Evolutionary conservation across 2,329 filamentous ascomycete species (phyloP).

Genomic region (Neofusicoccum parvum): DNA sequence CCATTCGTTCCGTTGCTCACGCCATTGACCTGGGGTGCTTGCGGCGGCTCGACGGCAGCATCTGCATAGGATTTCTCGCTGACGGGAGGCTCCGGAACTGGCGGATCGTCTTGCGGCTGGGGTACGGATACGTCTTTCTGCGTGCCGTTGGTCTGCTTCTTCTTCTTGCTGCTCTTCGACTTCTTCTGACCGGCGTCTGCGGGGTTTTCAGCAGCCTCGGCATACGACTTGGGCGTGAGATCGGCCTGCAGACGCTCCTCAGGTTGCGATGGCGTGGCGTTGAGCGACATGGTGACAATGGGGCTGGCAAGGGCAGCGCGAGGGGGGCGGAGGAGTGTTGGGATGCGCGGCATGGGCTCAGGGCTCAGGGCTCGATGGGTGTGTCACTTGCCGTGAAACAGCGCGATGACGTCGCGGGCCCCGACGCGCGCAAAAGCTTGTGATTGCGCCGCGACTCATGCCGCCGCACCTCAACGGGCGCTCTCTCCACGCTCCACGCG

Average conservation of each 20-base stretch:
- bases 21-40: constrained; percentile 6
- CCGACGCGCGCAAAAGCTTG: constrained; percentile 3
- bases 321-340: constrained; percentile 18
- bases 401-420: constrained; percentile 14
- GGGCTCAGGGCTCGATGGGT: neutral
- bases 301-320: constrained; percentile 5
- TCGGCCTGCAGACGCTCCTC: constrained; percentile 41
- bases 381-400: constrained; percentile 12
- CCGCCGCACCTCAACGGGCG: neutral
- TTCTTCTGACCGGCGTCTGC: constrained; percentile 17
- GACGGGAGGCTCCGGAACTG: constrained; percentile 7
- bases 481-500: constrained; percentile 12
- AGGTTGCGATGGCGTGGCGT: constrained; percentile 44
- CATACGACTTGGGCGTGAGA: constrained; percentile 46
- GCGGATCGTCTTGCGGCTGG: neutral
- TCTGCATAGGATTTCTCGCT: constrained; percentile 44
- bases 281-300: constrained; percentile 41
- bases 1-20: neutral
- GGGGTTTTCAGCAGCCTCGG: constrained; percentile 32
- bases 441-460: constrained; percentile 15
- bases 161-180: constrained; percentile 11
- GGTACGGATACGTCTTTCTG: neutral
- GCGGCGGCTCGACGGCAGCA: constrained; percentile 26
- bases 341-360: constrained; percentile 6
- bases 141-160: neutral